Conservation (phyloP, 2,329 filamentous ascomycete species). For the Hawksworthiomyces lignivorus region DNA sequence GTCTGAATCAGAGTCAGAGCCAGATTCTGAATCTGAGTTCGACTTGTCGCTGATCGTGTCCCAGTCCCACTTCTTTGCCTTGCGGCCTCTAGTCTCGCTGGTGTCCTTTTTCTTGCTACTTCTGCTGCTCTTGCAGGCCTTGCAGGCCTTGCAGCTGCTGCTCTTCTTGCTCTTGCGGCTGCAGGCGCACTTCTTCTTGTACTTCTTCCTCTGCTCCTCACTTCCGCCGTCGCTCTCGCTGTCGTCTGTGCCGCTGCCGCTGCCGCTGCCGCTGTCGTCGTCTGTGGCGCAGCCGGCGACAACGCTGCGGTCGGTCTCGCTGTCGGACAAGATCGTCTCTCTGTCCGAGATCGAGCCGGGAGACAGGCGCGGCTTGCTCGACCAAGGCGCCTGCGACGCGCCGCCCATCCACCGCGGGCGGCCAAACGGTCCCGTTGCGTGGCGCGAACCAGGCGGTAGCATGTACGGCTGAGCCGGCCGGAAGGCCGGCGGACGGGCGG, state of each 20-base stretch:
- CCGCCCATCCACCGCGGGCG: background rate
- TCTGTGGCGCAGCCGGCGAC: background rate
- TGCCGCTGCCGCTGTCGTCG: background rate
- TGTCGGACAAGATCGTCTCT: background rate
- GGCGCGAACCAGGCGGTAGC: background rate
- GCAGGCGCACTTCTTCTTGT: background rate
- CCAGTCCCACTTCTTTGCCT: conserved; percentile 19
- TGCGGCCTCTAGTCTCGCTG: background rate
- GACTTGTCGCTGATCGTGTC: background rate
- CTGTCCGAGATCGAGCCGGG: background rate
- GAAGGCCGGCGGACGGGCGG: background rate
- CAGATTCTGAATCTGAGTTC: background rate
- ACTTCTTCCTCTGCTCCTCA: background rate
- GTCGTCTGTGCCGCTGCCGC: background rate
- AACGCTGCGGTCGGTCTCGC: background rate
- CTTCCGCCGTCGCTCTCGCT: background rate
- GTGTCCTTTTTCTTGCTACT: background rate
- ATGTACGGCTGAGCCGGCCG: background rate
- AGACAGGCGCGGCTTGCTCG: background rate
- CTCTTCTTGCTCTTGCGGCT: background rate
- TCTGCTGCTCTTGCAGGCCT: background rate
- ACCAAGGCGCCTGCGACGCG: background rate
- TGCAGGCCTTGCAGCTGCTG: background rate
- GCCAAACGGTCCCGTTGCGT: background rate
- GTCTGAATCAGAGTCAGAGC: conserved; percentile 1